Evolutionary conservation across 257 asterid species (phyloP).

Genomic region (Nicotiana knightiana): DNA sequence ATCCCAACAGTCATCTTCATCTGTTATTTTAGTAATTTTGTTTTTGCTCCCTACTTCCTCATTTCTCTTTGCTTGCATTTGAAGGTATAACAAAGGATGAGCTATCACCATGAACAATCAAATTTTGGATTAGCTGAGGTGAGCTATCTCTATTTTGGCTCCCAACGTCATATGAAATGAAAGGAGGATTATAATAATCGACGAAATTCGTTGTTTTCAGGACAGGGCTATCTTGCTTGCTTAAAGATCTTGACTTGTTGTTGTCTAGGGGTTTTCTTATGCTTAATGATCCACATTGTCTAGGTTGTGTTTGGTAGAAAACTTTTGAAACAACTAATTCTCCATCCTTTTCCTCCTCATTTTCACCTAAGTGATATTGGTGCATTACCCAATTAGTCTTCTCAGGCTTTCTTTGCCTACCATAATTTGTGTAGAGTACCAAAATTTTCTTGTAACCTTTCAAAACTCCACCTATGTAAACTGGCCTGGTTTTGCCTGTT

Average conservation of each 20-base stretch:
- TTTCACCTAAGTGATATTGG: slow-evolving; percentile 76
- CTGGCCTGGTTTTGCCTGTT: slow-evolving; percentile 79
- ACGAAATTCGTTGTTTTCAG: slow-evolving; percentile 23
- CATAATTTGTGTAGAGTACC: slow-evolving; percentile 87
- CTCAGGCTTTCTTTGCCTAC: slow-evolving; percentile 80
- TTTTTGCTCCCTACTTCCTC: background rate
- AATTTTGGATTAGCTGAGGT: slow-evolving; percentile 38
- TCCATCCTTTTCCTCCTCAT: slow-evolving; percentile 88
- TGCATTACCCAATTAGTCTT: slow-evolving; percentile 97
- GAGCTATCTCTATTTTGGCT: slow-evolving; percentile 35
- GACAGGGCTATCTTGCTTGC: background rate
- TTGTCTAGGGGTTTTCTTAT: slow-evolving; percentile 16
- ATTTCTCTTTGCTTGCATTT: slow-evolving; percentile 56
- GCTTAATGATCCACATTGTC: slow-evolving; percentile 52
- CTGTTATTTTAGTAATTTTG: background rate
- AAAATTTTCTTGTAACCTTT: slow-evolving; percentile 82
- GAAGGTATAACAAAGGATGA: slow-evolving; percentile 63
- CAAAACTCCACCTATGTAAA: slow-evolving; percentile 27
- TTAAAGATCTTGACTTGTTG: slow-evolving; percentile 12
- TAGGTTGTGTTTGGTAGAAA: slow-evolving; percentile 90
- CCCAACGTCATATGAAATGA: slow-evolving; percentile 24
- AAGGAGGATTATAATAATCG: slow-evolving; percentile 39
- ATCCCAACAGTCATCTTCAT: background rate
- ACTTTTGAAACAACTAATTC: slow-evolving; percentile 87
- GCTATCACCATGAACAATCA: slow-evolving; percentile 52